phyloP scores from a whole-genome alignment of 1,284 basidiomycete species.

The Tilletiopsis washingtonensis region DNA sequence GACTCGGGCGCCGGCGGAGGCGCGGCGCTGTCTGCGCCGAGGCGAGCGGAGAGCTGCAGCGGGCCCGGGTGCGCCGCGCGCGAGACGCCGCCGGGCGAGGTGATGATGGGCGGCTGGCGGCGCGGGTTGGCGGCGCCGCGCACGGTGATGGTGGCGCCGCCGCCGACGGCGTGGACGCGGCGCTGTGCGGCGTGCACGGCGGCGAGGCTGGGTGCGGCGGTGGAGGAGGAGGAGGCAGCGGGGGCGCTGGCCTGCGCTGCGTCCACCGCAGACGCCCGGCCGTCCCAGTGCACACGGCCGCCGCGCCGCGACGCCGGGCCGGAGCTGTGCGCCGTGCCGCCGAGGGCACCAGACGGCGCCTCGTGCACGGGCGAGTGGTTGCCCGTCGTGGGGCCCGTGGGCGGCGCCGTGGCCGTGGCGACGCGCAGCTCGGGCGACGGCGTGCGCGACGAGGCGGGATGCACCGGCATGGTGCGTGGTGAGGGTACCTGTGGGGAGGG shows the following conservation, averaged over 20 bases:
- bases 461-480: too few relatives aligned
- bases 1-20: neutral
- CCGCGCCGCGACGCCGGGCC: neutral
- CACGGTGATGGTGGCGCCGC: constrained; percentile 26
- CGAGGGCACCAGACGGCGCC: neutral
- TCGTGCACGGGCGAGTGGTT: neutral
- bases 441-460: neutral
- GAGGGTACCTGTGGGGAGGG: too few relatives aligned
- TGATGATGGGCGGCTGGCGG: constrained; percentile 10
- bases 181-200: neutral
- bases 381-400: neutral
- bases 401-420: neutral
- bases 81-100: constrained; percentile 16
- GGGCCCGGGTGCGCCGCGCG: constrained; percentile 38
- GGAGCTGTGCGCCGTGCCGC: too few relatives aligned
- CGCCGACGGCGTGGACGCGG: constrained; percentile 8
- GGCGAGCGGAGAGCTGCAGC: constrained; percentile 28
- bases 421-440: neutral
- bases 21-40: constrained; percentile 10
- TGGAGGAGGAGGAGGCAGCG: neutral
- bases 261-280: neutral
- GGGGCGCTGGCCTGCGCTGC: too few relatives aligned
- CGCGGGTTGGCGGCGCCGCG: constrained; percentile 12
- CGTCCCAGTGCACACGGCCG: constrained; percentile 5
- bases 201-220: neutral